Percentiles rank a stretch among this genome's conserved stretches.
Evolutionary conservation across 2,329 filamentous ascomycete species (phyloP).

Genomic region (Ophiostoma angusticollis): DNA sequence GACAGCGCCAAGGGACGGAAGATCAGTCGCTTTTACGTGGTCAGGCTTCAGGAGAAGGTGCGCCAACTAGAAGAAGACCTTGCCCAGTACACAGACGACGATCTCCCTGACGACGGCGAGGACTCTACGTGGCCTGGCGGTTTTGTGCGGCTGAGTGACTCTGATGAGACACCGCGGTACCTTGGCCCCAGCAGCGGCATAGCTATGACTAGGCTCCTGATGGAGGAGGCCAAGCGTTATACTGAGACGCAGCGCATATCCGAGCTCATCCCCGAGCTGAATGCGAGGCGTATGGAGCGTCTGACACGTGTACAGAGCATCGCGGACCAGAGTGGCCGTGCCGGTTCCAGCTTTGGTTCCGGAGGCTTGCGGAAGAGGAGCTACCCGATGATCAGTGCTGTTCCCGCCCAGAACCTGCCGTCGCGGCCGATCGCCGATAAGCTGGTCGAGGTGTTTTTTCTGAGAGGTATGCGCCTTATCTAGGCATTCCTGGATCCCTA

Average conservation of each 20-base stretch:
- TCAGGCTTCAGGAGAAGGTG: conserved; percentile 79
- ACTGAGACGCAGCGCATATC: conserved; percentile 84
- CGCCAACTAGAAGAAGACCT: conserved; percentile 72
- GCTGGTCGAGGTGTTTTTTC: conserved; percentile 72
- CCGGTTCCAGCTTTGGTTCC: conserved; percentile 35
- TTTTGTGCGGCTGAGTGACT: conserved; percentile 70
- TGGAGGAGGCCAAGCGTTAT: conserved; percentile 92
- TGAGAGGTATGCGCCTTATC: conserved; percentile 49
- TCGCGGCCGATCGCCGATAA: conserved; percentile 61
- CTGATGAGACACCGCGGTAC: conserved; percentile 76
- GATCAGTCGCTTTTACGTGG: conserved; percentile 83
- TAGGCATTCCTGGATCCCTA: not conserved
- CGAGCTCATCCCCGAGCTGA: conserved; percentile 71
- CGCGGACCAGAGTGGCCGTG: conserved; percentile 36
- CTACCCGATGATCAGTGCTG: conserved; percentile 80
- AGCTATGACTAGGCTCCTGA: conserved; percentile 84
- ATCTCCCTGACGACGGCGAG: conserved; percentile 60
- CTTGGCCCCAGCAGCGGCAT: conserved; percentile 91
- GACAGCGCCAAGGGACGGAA: conserved; percentile 77
- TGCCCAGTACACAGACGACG: conserved; percentile 63
- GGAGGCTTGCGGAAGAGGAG: conserved; percentile 60
- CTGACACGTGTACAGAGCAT: conserved; percentile 54
- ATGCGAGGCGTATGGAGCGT: conserved; percentile 39
- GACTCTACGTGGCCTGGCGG: conserved; percentile 79
- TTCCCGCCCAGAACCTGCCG: conserved; percentile 65